Evolutionary conservation across 257 asterid species (phyloP).

Genomic region (Penstemon davidsonii): DNA sequence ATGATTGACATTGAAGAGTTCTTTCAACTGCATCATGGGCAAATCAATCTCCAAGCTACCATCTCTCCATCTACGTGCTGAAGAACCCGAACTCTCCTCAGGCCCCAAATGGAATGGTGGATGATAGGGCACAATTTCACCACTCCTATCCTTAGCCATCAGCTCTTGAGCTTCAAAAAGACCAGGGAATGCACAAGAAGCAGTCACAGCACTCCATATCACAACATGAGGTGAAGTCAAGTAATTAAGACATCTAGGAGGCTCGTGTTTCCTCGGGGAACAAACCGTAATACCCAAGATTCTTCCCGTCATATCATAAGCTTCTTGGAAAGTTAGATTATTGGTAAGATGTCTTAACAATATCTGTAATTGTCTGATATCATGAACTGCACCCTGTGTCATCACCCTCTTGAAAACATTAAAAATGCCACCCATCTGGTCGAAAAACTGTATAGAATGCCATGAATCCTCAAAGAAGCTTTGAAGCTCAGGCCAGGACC

Average conservation of each 20-base stretch:
- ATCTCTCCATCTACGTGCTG: constrained; percentile 92
- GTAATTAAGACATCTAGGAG: constrained; percentile 96
- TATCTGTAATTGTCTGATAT: constrained; percentile 79
- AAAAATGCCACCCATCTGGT: constrained; percentile 83
- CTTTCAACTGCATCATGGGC: constrained; percentile 97
- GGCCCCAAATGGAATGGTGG: constrained; percentile 95
- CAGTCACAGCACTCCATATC: constrained; percentile 97
- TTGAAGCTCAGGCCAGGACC: constrained; percentile 97
- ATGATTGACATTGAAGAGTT: constrained; percentile 94
- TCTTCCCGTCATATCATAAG: constrained; percentile 96
- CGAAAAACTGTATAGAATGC: constrained; percentile 83
- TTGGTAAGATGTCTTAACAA: constrained; percentile 83
- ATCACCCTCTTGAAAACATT: constrained; percentile 74
- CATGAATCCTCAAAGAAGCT: constrained; percentile 91
- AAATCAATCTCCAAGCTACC: constrained; percentile 97
- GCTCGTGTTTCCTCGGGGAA: constrained; percentile 96
- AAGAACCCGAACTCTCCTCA: constrained; percentile 50
- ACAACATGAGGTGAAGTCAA: constrained; percentile 98
- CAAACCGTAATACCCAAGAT: constrained; percentile 90
- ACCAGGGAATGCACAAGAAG: constrained; percentile 98
- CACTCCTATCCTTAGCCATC: constrained; percentile 92
- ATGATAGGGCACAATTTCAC: constrained; percentile 92
- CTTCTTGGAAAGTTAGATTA: constrained; percentile 93
- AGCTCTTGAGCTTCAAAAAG: constrained; percentile 97
- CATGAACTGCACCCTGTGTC: constrained; percentile 91